Percentiles rank a stretch among this genome's conserved stretches.
Evolutionary conservation across 202 grass and related monocot genomes (phyloP).

Genomic region (Cymbopogon flexuosus): DNA sequence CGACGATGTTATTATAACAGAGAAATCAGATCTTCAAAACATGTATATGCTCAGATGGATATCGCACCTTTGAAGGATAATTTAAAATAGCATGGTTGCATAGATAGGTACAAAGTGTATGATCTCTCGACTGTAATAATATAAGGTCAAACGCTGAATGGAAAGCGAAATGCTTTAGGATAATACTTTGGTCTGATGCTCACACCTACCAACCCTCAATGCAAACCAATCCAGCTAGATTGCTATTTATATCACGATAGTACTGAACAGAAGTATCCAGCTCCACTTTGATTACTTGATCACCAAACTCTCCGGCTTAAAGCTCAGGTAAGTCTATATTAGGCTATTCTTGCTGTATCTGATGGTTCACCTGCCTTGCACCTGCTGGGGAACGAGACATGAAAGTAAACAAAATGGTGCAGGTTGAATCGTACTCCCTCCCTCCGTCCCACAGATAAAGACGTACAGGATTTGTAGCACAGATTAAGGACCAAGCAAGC

Average conservation of each 20-base stretch:
- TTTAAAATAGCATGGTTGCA: too few relatives aligned
- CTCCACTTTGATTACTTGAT: background rate
- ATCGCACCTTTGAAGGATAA: too few relatives aligned
- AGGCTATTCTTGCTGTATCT: background rate
- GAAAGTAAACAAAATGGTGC: background rate
- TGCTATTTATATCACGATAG: constrained; percentile 8
- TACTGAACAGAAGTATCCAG: background rate
- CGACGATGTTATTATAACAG: too few relatives aligned
- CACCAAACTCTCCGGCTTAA: background rate
- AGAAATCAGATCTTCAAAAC: too few relatives aligned
- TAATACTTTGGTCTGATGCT: background rate
- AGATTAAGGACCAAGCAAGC: too few relatives aligned
- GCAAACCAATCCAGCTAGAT: background rate
- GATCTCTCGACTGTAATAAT: too few relatives aligned
- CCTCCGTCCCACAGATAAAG: too few relatives aligned
- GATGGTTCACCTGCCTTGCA: background rate
- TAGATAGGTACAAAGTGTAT: too few relatives aligned
- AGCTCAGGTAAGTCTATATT: background rate
- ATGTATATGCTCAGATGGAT: too few relatives aligned
- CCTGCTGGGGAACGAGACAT: background rate
- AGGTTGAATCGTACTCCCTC: background rate
- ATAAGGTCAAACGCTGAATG: too few relatives aligned
- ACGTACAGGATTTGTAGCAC: too few relatives aligned
- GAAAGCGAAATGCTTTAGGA: background rate
- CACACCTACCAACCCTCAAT: background rate